Base-by-base conservation (phyloP, 1,284 basidiomycete species). In the Melampsora abietis-canadensis region DNA sequence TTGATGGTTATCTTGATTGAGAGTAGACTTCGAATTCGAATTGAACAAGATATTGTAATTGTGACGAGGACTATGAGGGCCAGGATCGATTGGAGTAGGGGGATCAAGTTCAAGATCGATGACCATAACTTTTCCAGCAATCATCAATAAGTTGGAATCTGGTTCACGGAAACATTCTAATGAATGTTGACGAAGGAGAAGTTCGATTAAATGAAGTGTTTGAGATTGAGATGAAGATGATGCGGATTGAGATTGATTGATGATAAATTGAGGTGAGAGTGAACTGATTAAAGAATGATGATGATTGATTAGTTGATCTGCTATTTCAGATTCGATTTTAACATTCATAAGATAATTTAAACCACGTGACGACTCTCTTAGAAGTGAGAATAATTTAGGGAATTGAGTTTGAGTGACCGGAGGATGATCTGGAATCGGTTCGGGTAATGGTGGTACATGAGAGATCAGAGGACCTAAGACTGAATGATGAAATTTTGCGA, bases 91-190 rank as follows among this genome's bases (percentile, higher is more conserved):
- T 48, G 2, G 27, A 48, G 17, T 48, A 21, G 57, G 27, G 37
- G 46, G 30, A 31, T 62, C 57, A 51, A 66, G 19, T 37, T 73
- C 69, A 7, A 73, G 64, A n/a, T 73, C 69, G 47, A 73, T 73
- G 24, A 73, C 69, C n/a, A 73, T 65, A 6, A 73, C 21, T 66
- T 73, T 73, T 15, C 69, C 69, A 19, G 69, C 69, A 27, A 73
- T 64, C 17, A 57, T 73, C 14, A 73, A 57, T 21, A 73, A 44
- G 40, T 51, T 70, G n/a, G 69, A 73, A 57, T 73, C 63, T 19
- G 69, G 65, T 21, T 73, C 69, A 19, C 51, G 47, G 34, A 73
- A 66, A 17, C 6, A 64, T 60, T 73, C 69, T 30, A 73, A 40
- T 6, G 37, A 37, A 34, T 65, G 44, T 17, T 65, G 34, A 15